Evolutionary conservation across 2,329 filamentous ascomycete genomes (phyloP), one percentile per base, ranked within the genome.

Genomic region (Juglanconis sp.): DNA sequence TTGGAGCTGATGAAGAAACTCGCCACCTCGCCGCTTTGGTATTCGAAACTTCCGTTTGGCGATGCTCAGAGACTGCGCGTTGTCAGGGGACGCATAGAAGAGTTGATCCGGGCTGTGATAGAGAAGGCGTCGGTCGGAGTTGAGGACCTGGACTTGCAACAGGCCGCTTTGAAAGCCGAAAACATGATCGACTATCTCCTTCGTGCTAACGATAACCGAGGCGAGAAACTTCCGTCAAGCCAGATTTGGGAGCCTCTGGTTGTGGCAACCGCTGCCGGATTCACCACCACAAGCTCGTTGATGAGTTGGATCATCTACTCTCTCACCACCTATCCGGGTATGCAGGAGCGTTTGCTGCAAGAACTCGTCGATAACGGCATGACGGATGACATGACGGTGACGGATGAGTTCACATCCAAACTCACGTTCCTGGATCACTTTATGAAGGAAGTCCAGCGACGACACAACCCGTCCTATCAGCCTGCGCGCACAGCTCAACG

Each of bases 381-480:
- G 49, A 69, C 72, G 47, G 74, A 77, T 8, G 66, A 78, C 13
- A 81, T 74, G 0, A 68, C 77, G 46, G 72, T 80, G 31, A 80
- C 79, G 0, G 71, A 78, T 1, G 82, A 84, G 9, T 62, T 79
- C 3, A 79, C 78, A 2, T 71, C 78, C 54, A 71, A 74, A 48
- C 76, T 87, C 5, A 67, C 72, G 2, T 85, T 80, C 70, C 75
- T 85, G 8, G 83, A 86, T 68, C 78, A 79, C 51, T 85, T 80
- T 69, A 72, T 87, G 74, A 87, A 87, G 70, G 85, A 87, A 68
- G 84, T 78, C 1, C 83, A 85, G 68, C 78, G 85, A 2, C 74
- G 75, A 3, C 84, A 87, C 72, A 87, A 84, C 70, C 81, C 85
- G 0, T 83, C 82, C 0, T 87, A 81, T 72, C 85, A 87, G 65